These are phyloP conservation scores for Hylodesmum podocarpum DNA, from an alignment of 306 rosid species.

Conservation along the genomic window DNA sequence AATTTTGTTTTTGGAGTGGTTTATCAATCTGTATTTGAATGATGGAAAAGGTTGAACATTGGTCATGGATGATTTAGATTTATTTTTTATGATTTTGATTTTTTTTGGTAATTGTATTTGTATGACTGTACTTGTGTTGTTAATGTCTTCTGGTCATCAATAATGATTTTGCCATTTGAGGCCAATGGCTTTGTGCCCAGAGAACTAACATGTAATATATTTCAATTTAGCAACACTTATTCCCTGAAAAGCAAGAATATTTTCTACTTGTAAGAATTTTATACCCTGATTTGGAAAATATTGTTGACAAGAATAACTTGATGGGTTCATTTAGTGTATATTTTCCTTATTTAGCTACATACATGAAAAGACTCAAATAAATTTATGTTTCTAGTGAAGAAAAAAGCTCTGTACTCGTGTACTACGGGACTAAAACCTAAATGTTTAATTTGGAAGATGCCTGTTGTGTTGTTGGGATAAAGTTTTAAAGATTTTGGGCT, in stretches of 20 bases:
- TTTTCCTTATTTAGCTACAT: conserved; percentile 1
- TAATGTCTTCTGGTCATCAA: not conserved
- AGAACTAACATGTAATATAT: not conserved
- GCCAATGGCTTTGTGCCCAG: conserved; percentile 3
- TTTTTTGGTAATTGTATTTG: not conserved
- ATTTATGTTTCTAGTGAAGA: not conserved
- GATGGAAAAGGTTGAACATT: not conserved
- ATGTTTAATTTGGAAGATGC: not conserved
- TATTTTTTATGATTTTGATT: not conserved
- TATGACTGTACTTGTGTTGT: not conserved
- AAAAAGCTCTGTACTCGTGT: not conserved
- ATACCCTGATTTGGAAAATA: not conserved
- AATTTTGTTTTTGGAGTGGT: not conserved
- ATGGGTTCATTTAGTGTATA: not conserved
- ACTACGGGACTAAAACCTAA: not conserved
- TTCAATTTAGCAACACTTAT: not conserved
- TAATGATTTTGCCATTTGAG: not conserved
- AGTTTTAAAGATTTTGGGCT: not conserved
- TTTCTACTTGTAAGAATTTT: not conserved
- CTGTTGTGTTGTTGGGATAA: not conserved
- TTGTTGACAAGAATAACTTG: not conserved
- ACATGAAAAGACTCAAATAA: not conserved
- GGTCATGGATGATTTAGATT: not conserved
- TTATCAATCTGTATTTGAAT: not conserved
- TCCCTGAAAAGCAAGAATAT: not conserved